A percentile compares a stretch with the other conserved stretches of the same genome.
Conservation (phyloP, 202 grass and related monocot genomes). For the Sporobolus alterniflorus region DNA sequence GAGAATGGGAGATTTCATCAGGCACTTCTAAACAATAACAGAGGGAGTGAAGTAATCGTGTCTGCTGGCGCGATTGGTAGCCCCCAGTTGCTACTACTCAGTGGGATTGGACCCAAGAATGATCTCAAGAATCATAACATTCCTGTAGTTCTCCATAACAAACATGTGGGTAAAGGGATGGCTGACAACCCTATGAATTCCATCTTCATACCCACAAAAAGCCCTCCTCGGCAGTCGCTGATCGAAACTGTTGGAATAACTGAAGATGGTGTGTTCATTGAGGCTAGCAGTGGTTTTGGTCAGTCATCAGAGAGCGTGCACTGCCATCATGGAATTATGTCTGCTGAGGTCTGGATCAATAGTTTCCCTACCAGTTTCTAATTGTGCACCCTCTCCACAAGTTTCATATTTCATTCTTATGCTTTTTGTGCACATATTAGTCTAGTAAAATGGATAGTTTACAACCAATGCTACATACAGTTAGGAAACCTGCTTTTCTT, state of each 20-base stretch:
- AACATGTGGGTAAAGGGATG: conserved; percentile 89
- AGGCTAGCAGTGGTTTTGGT: conserved; percentile 97
- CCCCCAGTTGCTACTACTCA: conserved; percentile 87
- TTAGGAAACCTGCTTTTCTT: conserved; percentile 24
- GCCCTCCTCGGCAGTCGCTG: conserved; percentile 80
- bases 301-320: conserved; percentile 90
- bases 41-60: conserved; percentile 69
- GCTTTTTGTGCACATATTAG: conserved; percentile 12
- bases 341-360: conserved; percentile 73
- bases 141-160: conserved; percentile 70
- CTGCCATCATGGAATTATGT: conserved; percentile 97
- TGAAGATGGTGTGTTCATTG: conserved; percentile 85
- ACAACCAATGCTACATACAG: background rate
- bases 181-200: conserved; percentile 99
- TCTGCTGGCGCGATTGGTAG: conserved; percentile 84
- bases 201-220: conserved; percentile 95
- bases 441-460: background rate
- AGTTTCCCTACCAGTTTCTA: conserved; percentile 22
- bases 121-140: conserved; percentile 79
- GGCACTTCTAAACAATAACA: conserved; percentile 57
- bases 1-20: conserved; percentile 74
- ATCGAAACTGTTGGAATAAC: conserved; percentile 98
- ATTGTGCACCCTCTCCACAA: conserved; percentile 17
- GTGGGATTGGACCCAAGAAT: conserved; percentile 88
- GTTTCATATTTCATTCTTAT: conserved; percentile 25